These are phyloP conservation scores for Misopates orontium DNA, from an alignment of 257 asterid species.

Conservation along the genomic window DNA sequence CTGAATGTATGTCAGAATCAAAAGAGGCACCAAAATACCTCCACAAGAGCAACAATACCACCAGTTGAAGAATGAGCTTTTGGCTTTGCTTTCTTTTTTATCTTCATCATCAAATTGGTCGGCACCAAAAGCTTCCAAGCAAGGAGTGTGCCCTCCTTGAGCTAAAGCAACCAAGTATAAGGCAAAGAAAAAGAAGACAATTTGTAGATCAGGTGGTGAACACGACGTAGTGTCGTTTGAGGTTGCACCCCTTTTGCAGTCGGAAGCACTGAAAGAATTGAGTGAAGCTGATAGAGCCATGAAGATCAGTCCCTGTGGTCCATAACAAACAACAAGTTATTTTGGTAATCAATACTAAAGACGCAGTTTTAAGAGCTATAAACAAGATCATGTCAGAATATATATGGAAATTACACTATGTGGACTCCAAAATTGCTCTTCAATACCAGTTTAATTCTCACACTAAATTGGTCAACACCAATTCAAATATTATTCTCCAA, in stretches of 20 bases:
- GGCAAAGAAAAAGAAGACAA: conserved; percentile 40
- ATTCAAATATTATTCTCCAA: no score
- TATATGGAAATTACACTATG: not conserved
- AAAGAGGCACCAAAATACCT: conserved; percentile 31
- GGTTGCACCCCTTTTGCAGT: conserved; percentile 24
- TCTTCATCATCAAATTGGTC: conserved; percentile 39
- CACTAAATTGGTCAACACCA: no score
- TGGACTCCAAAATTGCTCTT: no score
- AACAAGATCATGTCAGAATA: not conserved
- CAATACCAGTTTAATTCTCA: no score
- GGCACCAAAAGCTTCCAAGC: conserved; percentile 38
- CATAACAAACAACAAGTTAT: not conserved
- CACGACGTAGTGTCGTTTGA: conserved; percentile 22
- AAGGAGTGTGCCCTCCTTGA: conserved; percentile 47
- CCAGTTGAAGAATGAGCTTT: conserved; percentile 46
- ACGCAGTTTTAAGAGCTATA: not conserved
- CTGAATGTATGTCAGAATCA: conserved; percentile 48
- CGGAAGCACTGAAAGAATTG: conserved; percentile 25
- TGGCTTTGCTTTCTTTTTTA: conserved; percentile 32
- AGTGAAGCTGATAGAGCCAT: conserved; percentile 42
- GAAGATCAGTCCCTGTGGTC: conserved; percentile 37
- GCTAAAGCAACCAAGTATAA: conserved; percentile 46
- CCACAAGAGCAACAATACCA: conserved; percentile 35
- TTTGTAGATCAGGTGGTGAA: conserved; percentile 31
- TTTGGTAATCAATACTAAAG: not conserved